Percentiles rank a stretch among this genome's conserved stretches.
phyloP scores from a whole-genome alignment of 768 basidiomycete species.

The Clitopilus passeckerianus region DNA sequence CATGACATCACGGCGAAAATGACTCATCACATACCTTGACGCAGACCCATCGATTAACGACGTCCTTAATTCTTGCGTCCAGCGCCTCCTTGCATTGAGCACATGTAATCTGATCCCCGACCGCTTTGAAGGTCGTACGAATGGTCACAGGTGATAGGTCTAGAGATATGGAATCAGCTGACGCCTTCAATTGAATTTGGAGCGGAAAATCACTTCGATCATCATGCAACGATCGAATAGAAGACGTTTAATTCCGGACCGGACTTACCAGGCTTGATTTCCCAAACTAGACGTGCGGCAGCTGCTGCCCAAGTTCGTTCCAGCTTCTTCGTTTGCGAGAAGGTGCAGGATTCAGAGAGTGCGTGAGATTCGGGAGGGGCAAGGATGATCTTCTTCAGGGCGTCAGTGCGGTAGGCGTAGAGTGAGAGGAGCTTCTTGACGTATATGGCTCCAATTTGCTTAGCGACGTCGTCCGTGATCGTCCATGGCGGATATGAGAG shows the following conservation, averaged over 20 bases:
- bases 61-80: background rate
- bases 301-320: conserved; percentile 32
- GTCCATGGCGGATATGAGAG: conserved; percentile 17
- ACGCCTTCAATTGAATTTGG: background rate
- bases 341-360: conserved; percentile 20
- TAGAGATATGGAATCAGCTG: background rate
- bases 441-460: conserved; percentile 21
- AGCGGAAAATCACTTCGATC: background rate
- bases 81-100: background rate
- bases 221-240: background rate
- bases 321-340: conserved; percentile 28
- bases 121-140: background rate
- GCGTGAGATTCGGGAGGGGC: conserved; percentile 25
- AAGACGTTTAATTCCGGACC: background rate
- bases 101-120: background rate
- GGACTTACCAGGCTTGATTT: conserved; percentile 28
- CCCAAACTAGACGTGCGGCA: conserved; percentile 30
- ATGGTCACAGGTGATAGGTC: background rate
- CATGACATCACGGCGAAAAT: no score
- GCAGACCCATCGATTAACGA: background rate
- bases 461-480: conserved; percentile 19
- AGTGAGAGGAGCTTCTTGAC: conserved; percentile 22
- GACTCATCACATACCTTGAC: background rate
- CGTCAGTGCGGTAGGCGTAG: conserved; percentile 15
- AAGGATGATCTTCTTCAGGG: conserved; percentile 21